A percentile compares a stretch with the other conserved stretches of the same genome.
These are phyloP conservation scores for Epichloe elymi DNA, from an alignment of 2,329 filamentous ascomycete genomes.

Conservation along the genomic window DNA sequence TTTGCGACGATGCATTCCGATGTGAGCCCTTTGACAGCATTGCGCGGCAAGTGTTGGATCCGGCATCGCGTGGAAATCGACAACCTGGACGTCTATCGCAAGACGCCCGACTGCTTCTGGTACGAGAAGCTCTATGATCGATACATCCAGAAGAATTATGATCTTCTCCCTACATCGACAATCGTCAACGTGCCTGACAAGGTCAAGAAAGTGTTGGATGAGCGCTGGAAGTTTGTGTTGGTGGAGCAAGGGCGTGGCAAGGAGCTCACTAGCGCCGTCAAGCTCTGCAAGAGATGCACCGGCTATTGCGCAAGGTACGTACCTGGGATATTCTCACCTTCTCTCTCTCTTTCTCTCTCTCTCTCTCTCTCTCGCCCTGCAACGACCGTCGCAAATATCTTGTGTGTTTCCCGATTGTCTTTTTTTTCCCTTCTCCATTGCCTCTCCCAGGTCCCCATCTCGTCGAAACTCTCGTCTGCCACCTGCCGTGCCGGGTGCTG, in stretches of 20 bases:
- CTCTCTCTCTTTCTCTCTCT: background rate
- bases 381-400: background rate
- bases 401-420: background rate
- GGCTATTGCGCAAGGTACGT: slow-evolving; percentile 79
- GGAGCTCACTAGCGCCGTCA: slow-evolving; percentile 89
- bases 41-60: slow-evolving; percentile 89
- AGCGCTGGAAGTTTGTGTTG: slow-evolving; percentile 92
- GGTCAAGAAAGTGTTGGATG: slow-evolving; percentile 90
- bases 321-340: background rate
- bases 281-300: slow-evolving; percentile 86
- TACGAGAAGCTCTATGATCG: slow-evolving; percentile 96
- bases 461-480: too few species aligned
- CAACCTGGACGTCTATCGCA: slow-evolving; percentile 73
- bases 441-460: background rate
- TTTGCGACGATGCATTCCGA: slow-evolving; percentile 99
- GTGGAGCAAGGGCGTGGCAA: slow-evolving; percentile 90
- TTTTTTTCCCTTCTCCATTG: background rate
- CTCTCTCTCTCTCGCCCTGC: background rate
- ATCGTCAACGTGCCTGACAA: slow-evolving; percentile 94
- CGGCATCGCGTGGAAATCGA: slow-evolving; percentile 76
- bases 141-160: slow-evolving; percentile 96
- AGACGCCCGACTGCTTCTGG: slow-evolving; percentile 80
- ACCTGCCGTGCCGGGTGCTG: background rate
- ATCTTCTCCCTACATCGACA: slow-evolving; percentile 79
- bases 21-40: slow-evolving; percentile 77